Conservation (phyloP, 306 rosid species). For the Rubus idaeus region DNA sequence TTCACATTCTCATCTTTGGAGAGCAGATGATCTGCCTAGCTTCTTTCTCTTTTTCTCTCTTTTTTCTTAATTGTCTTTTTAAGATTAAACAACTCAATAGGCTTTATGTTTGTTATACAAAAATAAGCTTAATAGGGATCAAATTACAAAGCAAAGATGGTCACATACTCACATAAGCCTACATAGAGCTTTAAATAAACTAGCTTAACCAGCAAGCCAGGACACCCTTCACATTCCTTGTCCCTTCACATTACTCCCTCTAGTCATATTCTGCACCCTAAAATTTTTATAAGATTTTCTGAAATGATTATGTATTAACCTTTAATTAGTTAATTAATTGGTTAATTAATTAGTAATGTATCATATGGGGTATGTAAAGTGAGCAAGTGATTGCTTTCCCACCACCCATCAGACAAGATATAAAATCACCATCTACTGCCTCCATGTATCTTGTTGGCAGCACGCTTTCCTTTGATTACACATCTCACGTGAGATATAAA, state of each 20-base stretch:
- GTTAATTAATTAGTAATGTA: not conserved
- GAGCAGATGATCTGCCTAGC: conserved; percentile 13
- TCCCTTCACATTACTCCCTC: conserved; percentile 2
- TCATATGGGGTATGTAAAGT: not conserved
- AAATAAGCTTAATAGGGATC: conserved; percentile 3
- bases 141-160: conserved; percentile 3
- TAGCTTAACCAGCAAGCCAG: conserved; percentile 1
- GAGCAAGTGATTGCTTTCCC: conserved; percentile 16
- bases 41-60: not conserved
- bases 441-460: conserved; percentile 12
- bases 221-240: conserved; percentile 21
- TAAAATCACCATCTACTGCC: not conserved
- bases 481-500: not conserved
- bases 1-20: conserved; percentile 7
- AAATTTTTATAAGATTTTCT: not conserved
- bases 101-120: not conserved
- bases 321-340: not conserved
- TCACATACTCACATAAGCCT: not conserved
- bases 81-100: conserved; percentile 3
- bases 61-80: not conserved
- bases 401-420: conserved; percentile 7
- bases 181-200: not conserved
- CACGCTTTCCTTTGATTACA: not conserved
- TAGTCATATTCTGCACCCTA: not conserved
- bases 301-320: not conserved